Percentiles rank a stretch among this genome's conserved stretches.
These are phyloP conservation scores for Pseudocercospora vitis DNA, from an alignment of 2,329 filamentous ascomycete genomes.

Conservation along the genomic window DNA sequence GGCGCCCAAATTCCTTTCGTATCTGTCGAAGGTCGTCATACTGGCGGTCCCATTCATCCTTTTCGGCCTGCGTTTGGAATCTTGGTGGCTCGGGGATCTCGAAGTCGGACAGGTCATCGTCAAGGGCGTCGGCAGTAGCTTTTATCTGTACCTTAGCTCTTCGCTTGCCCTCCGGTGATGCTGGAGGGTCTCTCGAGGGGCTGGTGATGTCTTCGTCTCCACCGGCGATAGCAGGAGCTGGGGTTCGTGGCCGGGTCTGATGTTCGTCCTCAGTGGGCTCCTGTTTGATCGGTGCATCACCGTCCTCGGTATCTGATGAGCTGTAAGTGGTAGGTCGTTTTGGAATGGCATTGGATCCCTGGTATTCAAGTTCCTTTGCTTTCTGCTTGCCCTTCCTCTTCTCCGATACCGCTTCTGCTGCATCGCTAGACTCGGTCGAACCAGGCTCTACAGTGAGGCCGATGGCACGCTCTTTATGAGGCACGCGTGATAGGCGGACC, in stretches of 20 bases:
- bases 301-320: slow-evolving; percentile 37
- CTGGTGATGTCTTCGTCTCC: slow-evolving; percentile 26
- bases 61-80: slow-evolving; percentile 55
- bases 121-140: slow-evolving; percentile 15
- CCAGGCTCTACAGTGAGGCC: slow-evolving; percentile 45
- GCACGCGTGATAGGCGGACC: slow-evolving; percentile 56
- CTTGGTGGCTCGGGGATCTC: slow-evolving; percentile 39
- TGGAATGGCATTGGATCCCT: slow-evolving; percentile 45
- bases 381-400: slow-evolving; percentile 41
- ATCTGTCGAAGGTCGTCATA: slow-evolving; percentile 50
- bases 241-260: slow-evolving; percentile 22
- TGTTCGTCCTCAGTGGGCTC: slow-evolving; percentile 55
- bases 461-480: slow-evolving; percentile 56
- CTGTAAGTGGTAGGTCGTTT: slow-evolving; percentile 42
- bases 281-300: slow-evolving; percentile 50
- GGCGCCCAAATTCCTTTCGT: slow-evolving; percentile 48
- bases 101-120: slow-evolving; percentile 22
- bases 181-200: slow-evolving; percentile 33
- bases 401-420: slow-evolving; percentile 21
- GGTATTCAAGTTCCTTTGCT: slow-evolving; percentile 46
- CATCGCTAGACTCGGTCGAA: slow-evolving; percentile 29
- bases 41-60: slow-evolving; percentile 51
- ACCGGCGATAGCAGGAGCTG: slow-evolving; percentile 18
- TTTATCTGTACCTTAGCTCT: slow-evolving; percentile 34
- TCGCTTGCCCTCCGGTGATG: slow-evolving; percentile 38